Conservation (phyloP, 371 early-diverging fungal genomes). For the Mortierella sp. region DNA sequence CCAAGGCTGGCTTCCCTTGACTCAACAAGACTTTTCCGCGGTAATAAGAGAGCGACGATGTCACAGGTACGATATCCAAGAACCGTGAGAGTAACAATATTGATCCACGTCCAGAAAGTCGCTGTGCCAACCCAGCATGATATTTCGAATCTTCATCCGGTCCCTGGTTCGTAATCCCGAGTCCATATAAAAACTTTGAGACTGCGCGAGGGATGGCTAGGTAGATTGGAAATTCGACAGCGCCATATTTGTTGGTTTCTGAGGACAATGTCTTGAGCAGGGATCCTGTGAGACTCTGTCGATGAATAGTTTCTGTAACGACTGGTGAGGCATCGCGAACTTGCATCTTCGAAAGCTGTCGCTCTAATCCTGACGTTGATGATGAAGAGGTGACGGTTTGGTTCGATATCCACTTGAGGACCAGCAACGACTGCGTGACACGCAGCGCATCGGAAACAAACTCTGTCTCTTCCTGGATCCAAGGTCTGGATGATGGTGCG, state of each 20-base stretch:
- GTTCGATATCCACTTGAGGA: conserved; percentile 47
- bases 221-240: conserved; percentile 41
- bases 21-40: conserved; percentile 36
- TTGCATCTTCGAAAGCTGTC: conserved; percentile 30
- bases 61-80: conserved; percentile 34
- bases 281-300: conserved; percentile 33
- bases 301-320: neutral
- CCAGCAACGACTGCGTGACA: conserved; percentile 26
- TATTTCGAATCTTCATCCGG: conserved; percentile 17
- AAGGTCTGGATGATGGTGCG: conserved; percentile 18
- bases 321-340: neutral
- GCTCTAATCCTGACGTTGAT: conserved; percentile 19
- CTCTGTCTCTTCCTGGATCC: conserved; percentile 39
- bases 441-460: conserved; percentile 37
- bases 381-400: conserved; percentile 18
- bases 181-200: conserved; percentile 34
- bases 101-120: conserved; percentile 36
- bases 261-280: conserved; percentile 27
- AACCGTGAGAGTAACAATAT: conserved; percentile 30
- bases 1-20: conserved; percentile 25
- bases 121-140: conserved; percentile 41
- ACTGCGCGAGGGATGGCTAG: conserved; percentile 45
- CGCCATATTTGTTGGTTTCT: conserved; percentile 19
- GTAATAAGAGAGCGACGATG: conserved; percentile 40
- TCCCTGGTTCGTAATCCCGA: conserved; percentile 24